A percentile compares a stretch with the other conserved stretches of the same genome.
These are phyloP conservation scores for Schwanniomyces sp. DNA, from an alignment of 805 yeast genomes.

Conservation along the genomic window DNA sequence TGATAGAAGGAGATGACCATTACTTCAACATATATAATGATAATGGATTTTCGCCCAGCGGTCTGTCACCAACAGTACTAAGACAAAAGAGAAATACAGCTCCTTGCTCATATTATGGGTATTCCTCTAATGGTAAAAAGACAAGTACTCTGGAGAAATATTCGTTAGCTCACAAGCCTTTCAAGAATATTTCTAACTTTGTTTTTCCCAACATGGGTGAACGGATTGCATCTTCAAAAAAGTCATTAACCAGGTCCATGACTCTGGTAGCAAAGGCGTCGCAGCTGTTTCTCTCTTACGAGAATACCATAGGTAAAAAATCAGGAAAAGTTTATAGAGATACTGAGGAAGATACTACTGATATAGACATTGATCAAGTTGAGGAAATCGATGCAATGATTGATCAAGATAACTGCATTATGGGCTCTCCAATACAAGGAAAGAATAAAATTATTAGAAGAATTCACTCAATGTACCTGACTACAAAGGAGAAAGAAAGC, in stretches of 20 bases:
- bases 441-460: slow-evolving; percentile 47
- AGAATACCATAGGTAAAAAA: slow-evolving; percentile 6
- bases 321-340: slow-evolving; percentile 8
- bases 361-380: slow-evolving; percentile 9
- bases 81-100: slow-evolving; percentile 24
- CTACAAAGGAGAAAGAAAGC: slow-evolving; percentile 31
- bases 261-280: slow-evolving; percentile 18
- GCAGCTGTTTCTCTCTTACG: slow-evolving; percentile 7
- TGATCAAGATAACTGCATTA: neutral
- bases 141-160: slow-evolving; percentile 6
- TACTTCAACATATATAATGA: neutral
- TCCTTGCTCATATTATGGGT: slow-evolving; percentile 35
- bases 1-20: neutral
- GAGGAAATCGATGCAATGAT: neutral
- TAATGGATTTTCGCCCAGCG: neutral
- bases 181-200: slow-evolving; percentile 26
- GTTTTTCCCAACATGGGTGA: slow-evolving; percentile 20
- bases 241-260: slow-evolving; percentile 18
- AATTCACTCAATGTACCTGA: slow-evolving; percentile 69
- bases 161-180: slow-evolving; percentile 24
- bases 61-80: neutral
- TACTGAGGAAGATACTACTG: slow-evolving; percentile 15
- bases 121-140: slow-evolving; percentile 25
- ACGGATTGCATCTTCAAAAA: slow-evolving; percentile 18
- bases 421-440: slow-evolving; percentile 23